phyloP scores from a whole-genome alignment of 768 basidiomycete species.

The Pleurotus djamor region DNA sequence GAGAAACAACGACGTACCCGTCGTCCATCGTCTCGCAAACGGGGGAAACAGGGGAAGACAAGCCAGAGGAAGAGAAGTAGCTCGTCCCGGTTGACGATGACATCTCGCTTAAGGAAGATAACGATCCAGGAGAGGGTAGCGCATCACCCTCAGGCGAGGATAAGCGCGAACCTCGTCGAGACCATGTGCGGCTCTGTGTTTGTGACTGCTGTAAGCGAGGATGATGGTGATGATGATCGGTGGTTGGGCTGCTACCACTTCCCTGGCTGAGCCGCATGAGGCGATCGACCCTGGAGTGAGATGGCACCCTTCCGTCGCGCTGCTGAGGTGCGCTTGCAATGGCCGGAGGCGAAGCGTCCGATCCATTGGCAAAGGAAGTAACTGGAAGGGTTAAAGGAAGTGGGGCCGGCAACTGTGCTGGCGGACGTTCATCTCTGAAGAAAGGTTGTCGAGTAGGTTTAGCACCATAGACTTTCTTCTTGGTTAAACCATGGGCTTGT shows the following conservation, averaged over 20 bases:
- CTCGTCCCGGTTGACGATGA: conserved; percentile 2
- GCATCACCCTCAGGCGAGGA: conserved; percentile 34
- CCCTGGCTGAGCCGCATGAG: conserved; percentile 28
- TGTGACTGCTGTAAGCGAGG: background rate
- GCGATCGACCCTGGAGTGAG: conserved; percentile 32
- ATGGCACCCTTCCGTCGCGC: conserved; percentile 27
- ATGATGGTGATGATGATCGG: conserved; percentile 4
- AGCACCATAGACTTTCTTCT: conserved; percentile 62
- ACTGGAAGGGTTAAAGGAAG: conserved; percentile 18
- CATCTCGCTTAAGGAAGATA: conserved; percentile 9
- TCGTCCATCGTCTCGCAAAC: conserved; percentile 7
- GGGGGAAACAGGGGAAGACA: conserved; percentile 19
- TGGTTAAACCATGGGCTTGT: conserved; percentile 66
- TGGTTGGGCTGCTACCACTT: conserved; percentile 18
- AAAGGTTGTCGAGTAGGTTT: conserved; percentile 52
- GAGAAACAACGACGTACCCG: background rate
- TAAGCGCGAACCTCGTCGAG: conserved; percentile 28
- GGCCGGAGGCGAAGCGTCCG: conserved; percentile 10
- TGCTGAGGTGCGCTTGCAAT: conserved; percentile 7
- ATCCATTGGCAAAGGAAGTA: conserved; percentile 9
- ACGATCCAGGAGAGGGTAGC: conserved; percentile 14
- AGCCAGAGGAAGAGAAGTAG: conserved; percentile 10
- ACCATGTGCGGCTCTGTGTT: conserved; percentile 16
- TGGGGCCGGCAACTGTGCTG: conserved; percentile 26
- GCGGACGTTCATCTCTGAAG: conserved; percentile 48